Percentiles rank a stretch among this genome's conserved stretches.
These are phyloP conservation scores for Collybia sp. DNA, from an alignment of 768 basidiomycete species.

Conservation along the genomic window DNA sequence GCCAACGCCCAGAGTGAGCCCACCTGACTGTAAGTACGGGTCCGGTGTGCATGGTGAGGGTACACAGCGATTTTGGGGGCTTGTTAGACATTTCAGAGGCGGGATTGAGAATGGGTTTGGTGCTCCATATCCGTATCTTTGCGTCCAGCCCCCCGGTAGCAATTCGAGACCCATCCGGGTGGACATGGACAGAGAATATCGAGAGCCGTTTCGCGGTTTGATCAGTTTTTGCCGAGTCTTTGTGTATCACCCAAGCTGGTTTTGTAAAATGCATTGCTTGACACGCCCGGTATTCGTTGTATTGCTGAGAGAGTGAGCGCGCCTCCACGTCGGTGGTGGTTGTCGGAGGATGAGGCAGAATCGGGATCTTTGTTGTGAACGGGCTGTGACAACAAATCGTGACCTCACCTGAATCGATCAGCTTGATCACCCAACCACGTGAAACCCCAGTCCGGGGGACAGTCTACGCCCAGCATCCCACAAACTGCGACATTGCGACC, in stretches of 20 bases:
- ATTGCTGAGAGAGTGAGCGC: too few relatives aligned
- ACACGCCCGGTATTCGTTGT: too few relatives aligned
- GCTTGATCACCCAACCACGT: too few relatives aligned
- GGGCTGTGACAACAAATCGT: too few relatives aligned
- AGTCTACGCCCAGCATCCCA: too few relatives aligned
- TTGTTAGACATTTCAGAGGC: slow-evolving; percentile 61
- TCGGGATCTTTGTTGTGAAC: too few relatives aligned
- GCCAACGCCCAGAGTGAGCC: slow-evolving; percentile 90
- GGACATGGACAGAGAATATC: slow-evolving; percentile 91
- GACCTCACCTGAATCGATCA: too few relatives aligned
- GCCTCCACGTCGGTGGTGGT: not conserved
- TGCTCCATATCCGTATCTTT: slow-evolving; percentile 96
- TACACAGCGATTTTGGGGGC: slow-evolving; percentile 85
- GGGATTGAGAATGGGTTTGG: slow-evolving; percentile 84
- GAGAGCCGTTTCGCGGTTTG: slow-evolving; percentile 63
- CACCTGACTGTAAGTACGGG: slow-evolving; percentile 89
- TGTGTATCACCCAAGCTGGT: slow-evolving; percentile 84
- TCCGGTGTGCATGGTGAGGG: slow-evolving; percentile 90
- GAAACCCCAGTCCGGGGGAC: too few relatives aligned
- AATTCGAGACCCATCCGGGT: slow-evolving; percentile 92
- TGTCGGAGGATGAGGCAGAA: too few relatives aligned
- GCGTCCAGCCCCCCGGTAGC: slow-evolving; percentile 98
- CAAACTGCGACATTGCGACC: too few relatives aligned
- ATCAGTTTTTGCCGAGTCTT: slow-evolving; percentile 65
- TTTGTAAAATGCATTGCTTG: slow-evolving; percentile 77